A percentile compares a stretch with the other conserved stretches of the same genome.
Evolutionary conservation across 768 basidiomycete species (phyloP).

Genomic region (Hypsizygus marmoreus): DNA sequence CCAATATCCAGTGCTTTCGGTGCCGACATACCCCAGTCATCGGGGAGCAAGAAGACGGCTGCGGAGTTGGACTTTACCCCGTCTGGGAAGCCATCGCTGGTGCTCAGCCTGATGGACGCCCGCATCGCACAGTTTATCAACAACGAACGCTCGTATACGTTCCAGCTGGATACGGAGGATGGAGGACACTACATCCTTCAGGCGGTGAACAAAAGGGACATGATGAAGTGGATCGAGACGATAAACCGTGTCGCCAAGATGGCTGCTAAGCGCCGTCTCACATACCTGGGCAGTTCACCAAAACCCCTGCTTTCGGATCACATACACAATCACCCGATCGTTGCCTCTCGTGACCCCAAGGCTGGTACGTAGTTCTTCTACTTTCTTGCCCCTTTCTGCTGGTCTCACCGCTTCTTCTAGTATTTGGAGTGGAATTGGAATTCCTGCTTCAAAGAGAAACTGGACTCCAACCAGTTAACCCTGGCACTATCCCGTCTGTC

Average conservation of each 20-base stretch:
- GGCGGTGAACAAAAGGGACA: slow-evolving; percentile 67
- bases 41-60: slow-evolving; percentile 57
- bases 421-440: slow-evolving; percentile 78
- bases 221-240: slow-evolving; percentile 77
- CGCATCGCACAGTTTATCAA: slow-evolving; percentile 72
- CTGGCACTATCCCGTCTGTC: slow-evolving; percentile 65
- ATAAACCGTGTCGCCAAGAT: slow-evolving; percentile 71
- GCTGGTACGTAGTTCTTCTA: slow-evolving; percentile 53
- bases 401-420: slow-evolving; percentile 31
- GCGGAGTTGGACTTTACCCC: slow-evolving; percentile 77
- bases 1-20: slow-evolving; percentile 86
- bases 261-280: slow-evolving; percentile 76
- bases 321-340: slow-evolving; percentile 60
- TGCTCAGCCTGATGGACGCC: slow-evolving; percentile 74
- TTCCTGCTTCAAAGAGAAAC: slow-evolving; percentile 70
- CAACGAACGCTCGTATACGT: slow-evolving; percentile 79
- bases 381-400: not conserved
- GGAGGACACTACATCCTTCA: slow-evolving; percentile 84
- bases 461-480: slow-evolving; percentile 44
- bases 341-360: slow-evolving; percentile 67
- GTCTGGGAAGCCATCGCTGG: slow-evolving; percentile 72
- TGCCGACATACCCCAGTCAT: slow-evolving; percentile 51
- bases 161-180: slow-evolving; percentile 85
- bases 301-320: slow-evolving; percentile 76
- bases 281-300: slow-evolving; percentile 77